Evolutionary conservation across 2,329 filamentous ascomycete species (phyloP).

Genomic region (Mycocentrospora acerina): DNA sequence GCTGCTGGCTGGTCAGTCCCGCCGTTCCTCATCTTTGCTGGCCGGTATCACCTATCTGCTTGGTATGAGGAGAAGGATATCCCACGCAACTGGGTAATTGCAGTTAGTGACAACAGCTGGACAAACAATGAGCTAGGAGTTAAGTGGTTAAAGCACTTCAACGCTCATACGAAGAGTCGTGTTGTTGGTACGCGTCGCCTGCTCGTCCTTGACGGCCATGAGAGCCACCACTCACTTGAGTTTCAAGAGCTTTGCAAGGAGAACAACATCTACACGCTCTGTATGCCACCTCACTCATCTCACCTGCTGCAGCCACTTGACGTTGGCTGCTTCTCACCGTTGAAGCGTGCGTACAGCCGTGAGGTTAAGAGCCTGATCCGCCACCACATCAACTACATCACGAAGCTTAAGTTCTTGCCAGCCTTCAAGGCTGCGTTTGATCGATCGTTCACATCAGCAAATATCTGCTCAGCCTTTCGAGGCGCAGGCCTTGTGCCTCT

Average conservation of each 20-base stretch:
- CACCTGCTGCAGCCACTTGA: conserved; percentile 45
- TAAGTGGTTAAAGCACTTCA: too few species aligned
- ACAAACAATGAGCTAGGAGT: too few species aligned
- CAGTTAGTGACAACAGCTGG: too few species aligned
- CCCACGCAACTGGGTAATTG: too few species aligned
- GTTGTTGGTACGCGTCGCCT: conserved; percentile 34
- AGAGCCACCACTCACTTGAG: conserved; percentile 34
- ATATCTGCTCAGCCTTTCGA: conserved; percentile 28
- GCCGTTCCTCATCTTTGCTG: too few species aligned
- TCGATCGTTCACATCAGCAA: conserved; percentile 23
- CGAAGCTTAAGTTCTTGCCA: conserved; percentile 9
- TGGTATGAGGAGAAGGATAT: too few species aligned
- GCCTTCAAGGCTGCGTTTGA: conserved; percentile 24
- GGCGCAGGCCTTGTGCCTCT: too few species aligned
- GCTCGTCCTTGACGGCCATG: conserved; percentile 42
- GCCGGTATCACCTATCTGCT: too few species aligned
- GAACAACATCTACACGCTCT: too few species aligned
- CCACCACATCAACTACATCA: conserved; percentile 35
- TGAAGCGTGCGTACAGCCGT: conserved; percentile 35
- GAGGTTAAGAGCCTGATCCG: conserved; percentile 31
- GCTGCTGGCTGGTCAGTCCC: too few species aligned
- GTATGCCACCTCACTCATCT: too few species aligned
- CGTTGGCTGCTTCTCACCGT: conserved; percentile 39
- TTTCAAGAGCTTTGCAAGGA: too few species aligned
- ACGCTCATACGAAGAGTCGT: conserved; percentile 24